Conservation (phyloP, 371 early-diverging fungal species). For the Rhizopus delemar region DNA sequence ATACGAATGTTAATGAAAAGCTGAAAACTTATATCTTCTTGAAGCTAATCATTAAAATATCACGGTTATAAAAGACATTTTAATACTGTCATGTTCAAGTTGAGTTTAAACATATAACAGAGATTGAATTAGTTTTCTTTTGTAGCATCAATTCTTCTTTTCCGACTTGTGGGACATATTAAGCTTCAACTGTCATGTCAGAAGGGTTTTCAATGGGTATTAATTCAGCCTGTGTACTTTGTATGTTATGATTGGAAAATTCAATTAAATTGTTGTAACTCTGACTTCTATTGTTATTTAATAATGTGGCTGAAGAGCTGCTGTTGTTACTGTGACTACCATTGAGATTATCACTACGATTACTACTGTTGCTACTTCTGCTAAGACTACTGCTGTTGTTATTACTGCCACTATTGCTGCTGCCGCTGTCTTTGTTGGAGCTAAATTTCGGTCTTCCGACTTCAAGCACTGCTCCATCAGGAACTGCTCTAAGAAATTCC, state of each 20-base stretch:
- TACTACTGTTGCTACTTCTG: neutral
- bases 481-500: constrained; percentile 46
- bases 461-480: constrained; percentile 46
- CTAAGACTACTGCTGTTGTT: neutral
- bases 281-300: neutral
- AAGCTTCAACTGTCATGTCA: constrained; percentile 2
- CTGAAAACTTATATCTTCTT: neutral
- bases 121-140: neutral
- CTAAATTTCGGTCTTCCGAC: constrained; percentile 16
- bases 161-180: constrained; percentile 1
- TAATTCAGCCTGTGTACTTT: constrained; percentile 2
- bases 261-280: neutral
- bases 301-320: neutral
- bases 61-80: neutral
- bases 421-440: neutral
- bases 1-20: neutral
- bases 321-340: no score
- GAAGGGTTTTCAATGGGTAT: constrained; percentile 8
- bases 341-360: neutral
- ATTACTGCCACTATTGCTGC: neutral
- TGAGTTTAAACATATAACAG: neutral
- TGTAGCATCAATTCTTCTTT: neutral
- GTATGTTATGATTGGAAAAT: neutral
- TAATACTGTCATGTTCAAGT: constrained; percentile 10
- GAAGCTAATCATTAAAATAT: constrained; percentile 6